Conservation (phyloP, 2,329 filamentous ascomycete genomes). For the Verticillium nubilum region DNA sequence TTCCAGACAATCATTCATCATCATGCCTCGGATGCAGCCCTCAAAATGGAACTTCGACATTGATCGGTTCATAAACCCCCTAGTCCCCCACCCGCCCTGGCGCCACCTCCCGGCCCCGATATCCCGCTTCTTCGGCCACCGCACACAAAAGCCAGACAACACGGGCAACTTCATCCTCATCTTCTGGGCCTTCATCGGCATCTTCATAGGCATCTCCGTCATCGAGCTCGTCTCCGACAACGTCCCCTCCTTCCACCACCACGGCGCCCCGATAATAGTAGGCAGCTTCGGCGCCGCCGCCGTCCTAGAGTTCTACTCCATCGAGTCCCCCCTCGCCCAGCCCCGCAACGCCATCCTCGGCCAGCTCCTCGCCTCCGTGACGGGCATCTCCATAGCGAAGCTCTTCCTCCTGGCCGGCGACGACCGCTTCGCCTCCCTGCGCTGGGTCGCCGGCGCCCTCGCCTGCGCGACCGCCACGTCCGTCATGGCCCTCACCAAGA, state of each 20-base stretch:
- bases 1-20: neutral
- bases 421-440: conserved; percentile 40
- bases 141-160: conserved; percentile 28
- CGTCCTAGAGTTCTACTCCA: conserved; percentile 68
- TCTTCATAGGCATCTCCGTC: conserved; percentile 55
- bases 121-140: conserved; percentile 64
- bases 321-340: conserved; percentile 67
- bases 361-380: conserved; percentile 56
- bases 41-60: conserved; percentile 53
- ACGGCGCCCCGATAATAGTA: conserved; percentile 55
- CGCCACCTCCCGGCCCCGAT: conserved; percentile 58
- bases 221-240: conserved; percentile 52
- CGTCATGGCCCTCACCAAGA: conserved; percentile 65
- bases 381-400: conserved; percentile 59
- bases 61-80: conserved; percentile 68
- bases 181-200: conserved; percentile 60
- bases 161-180: conserved; percentile 55
- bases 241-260: conserved; percentile 46
- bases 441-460: conserved; percentile 61
- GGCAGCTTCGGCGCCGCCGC: conserved; percentile 70
- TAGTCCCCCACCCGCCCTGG: conserved; percentile 62
- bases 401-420: conserved; percentile 49
- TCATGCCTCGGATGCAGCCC: neutral
- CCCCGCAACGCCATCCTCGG: conserved; percentile 64
- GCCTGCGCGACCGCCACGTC: conserved; percentile 58